A percentile compares a stretch with the other conserved stretches of the same genome.
Conservation (phyloP, 2,329 filamentous ascomycete genomes). For the Fusarium abutilonis region DNA sequence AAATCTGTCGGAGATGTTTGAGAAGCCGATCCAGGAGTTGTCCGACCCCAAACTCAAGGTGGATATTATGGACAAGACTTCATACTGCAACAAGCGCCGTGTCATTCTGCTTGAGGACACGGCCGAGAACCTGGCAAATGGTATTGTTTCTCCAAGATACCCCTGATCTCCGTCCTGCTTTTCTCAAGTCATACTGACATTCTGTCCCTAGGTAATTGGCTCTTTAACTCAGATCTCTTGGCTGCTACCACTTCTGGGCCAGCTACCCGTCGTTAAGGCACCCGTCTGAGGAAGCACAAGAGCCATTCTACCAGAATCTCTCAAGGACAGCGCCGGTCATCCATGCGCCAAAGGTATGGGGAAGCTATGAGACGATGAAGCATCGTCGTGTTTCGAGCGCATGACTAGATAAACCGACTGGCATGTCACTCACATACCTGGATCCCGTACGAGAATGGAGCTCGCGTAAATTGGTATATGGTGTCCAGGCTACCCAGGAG, state of each 20-base stretch:
- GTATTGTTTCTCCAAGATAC: constrained; percentile 57
- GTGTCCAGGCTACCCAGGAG: constrained; percentile 8
- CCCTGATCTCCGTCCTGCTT: background rate
- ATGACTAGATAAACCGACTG: constrained; percentile 7
- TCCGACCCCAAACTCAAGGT: constrained; percentile 91
- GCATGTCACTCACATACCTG: constrained; percentile 2
- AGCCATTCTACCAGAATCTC: background rate
- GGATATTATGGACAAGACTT: constrained; percentile 98
- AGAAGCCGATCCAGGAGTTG: constrained; percentile 91
- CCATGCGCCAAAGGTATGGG: background rate
- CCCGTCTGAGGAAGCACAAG: background rate
- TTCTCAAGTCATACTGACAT: constrained; percentile 40
- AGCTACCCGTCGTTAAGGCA: constrained; percentile 36
- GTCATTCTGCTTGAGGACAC: constrained; percentile 92
- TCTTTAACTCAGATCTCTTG: constrained; percentile 53
- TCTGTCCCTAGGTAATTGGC: constrained; percentile 55
- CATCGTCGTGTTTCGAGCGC: background rate
- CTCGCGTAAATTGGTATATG: constrained; percentile 18
- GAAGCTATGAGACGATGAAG: background rate
- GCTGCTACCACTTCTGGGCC: constrained; percentile 36
- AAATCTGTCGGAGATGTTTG: constrained; percentile 98
- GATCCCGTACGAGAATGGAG: constrained; percentile 9
- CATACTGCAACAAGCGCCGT: constrained; percentile 93
- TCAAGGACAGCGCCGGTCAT: background rate
- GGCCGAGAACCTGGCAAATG: constrained; percentile 87